Evolutionary conservation across 83 land plant genomes (phyloP).

Genomic region (Thuja plicata): DNA sequence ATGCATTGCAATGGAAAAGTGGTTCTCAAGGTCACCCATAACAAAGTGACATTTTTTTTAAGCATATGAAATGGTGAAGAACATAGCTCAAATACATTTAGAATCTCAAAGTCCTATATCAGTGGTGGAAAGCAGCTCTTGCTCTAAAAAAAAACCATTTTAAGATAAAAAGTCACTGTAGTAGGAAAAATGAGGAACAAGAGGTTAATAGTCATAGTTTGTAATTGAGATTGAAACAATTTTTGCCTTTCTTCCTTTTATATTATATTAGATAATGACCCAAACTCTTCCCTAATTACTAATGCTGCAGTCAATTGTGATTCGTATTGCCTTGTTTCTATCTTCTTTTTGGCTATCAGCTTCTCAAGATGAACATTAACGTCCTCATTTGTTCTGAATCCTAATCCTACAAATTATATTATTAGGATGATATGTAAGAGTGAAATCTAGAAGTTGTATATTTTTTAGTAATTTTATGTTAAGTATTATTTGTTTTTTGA

Average conservation of each 20-base stretch:
- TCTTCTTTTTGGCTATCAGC: no score
- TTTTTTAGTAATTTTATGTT: no score
- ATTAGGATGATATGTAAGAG: no score
- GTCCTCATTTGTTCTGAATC: no score
- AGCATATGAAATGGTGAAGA: background rate
- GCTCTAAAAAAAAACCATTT: background rate
- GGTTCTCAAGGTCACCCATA: no score
- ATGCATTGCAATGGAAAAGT: no score
- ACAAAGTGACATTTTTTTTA: no score
- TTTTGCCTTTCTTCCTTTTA: constrained; percentile 1
- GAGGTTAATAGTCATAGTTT: constrained; percentile 9
- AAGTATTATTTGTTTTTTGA: no score
- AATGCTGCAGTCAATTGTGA: background rate
- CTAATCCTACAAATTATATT: background rate
- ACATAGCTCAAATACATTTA: background rate
- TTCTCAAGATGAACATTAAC: no score
- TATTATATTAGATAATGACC: constrained; percentile 2
- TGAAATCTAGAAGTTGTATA: no score
- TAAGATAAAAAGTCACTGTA: background rate
- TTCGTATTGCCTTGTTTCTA: background rate
- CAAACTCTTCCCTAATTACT: background rate
- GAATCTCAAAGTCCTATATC: constrained; percentile 14
- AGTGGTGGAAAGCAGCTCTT: background rate
- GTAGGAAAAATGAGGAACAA: constrained; percentile 3
- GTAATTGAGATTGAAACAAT: constrained; percentile 4